Conservation (phyloP, 78 protist species). For the Emiliania huxleyi region DNA sequence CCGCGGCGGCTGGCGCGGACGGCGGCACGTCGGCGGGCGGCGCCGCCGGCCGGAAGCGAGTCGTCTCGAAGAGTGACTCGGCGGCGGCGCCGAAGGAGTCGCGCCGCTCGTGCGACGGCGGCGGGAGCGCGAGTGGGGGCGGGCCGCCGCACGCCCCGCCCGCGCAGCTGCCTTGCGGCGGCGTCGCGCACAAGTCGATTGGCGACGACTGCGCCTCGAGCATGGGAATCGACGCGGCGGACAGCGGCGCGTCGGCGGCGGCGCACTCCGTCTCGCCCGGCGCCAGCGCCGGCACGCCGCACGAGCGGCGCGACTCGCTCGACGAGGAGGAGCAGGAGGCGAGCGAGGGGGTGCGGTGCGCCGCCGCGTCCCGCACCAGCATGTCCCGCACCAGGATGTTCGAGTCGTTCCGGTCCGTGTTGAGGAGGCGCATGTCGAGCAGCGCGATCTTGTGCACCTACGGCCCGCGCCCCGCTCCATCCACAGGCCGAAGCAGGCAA, state of each 20-base stretch:
- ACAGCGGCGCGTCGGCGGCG: not conserved
- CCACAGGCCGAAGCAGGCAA: too few relatives aligned
- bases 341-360: too few relatives aligned
- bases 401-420: constrained; percentile 43
- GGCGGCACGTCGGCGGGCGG: not conserved
- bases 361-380: too few relatives aligned
- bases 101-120: not conserved
- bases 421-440: constrained; percentile 47
- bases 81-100: not conserved
- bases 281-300: too few relatives aligned
- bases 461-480: too few relatives aligned
- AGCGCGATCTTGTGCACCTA: constrained; percentile 44
- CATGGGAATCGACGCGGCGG: not conserved
- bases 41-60: too few relatives aligned
- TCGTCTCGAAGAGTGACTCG: not conserved
- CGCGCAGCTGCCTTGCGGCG: not conserved
- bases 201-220: not conserved
- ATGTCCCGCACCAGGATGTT: constrained; percentile 38
- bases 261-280: not conserved
- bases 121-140: not conserved
- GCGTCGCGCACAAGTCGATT: not conserved
- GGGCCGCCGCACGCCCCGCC: not conserved
- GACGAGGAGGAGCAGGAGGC: not conserved
- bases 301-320: not conserved
- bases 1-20: not conserved